phyloP scores from a whole-genome alignment of 352 stramenopile species.

The Phytophthora syringae region DNA sequence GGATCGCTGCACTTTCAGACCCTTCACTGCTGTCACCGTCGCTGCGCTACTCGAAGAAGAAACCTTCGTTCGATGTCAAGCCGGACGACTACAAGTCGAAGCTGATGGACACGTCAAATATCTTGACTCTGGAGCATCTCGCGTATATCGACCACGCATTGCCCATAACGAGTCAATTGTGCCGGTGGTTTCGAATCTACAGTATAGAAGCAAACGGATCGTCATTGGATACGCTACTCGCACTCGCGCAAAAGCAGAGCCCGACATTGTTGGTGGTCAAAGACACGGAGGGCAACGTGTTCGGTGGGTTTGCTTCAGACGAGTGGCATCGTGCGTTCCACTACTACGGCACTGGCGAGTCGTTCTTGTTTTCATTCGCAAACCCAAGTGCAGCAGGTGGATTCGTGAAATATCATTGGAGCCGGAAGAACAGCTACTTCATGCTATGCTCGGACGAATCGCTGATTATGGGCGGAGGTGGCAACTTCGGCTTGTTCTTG shows the following conservation, averaged over 20 bases:
- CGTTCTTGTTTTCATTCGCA: conserved; percentile 90
- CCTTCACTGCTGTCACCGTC: conserved; percentile 25
- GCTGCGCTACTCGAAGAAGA: conserved; percentile 45
- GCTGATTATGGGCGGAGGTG: conserved; percentile 90
- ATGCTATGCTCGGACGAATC: conserved; percentile 92
- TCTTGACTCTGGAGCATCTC: conserved; percentile 76
- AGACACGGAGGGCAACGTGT: conserved; percentile 75
- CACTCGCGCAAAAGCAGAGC: conserved; percentile 69
- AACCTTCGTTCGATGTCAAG: conserved; percentile 62
- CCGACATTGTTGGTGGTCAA: conserved; percentile 86
- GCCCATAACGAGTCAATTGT: conserved; percentile 81
- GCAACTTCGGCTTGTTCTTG: conserved; percentile 90
- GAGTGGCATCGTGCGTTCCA: conserved; percentile 81
- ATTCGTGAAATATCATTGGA: conserved; percentile 89
- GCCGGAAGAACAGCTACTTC: conserved; percentile 91
- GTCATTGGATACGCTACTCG: conserved; percentile 77
- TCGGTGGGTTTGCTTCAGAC: conserved; percentile 85
- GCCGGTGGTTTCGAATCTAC: conserved; percentile 84
- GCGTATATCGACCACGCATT: conserved; percentile 74
- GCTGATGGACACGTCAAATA: conserved; percentile 72
- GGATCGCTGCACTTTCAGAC: conserved; percentile 25
- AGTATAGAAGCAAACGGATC: conserved; percentile 79
- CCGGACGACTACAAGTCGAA: conserved; percentile 79
- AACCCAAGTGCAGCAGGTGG: conserved; percentile 34
- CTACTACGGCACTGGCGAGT: conserved; percentile 91